A percentile compares a stretch with the other conserved stretches of the same genome.
phyloP scores from a whole-genome alignment of 805 yeast species.

The Alloascoidea africana region DNA sequence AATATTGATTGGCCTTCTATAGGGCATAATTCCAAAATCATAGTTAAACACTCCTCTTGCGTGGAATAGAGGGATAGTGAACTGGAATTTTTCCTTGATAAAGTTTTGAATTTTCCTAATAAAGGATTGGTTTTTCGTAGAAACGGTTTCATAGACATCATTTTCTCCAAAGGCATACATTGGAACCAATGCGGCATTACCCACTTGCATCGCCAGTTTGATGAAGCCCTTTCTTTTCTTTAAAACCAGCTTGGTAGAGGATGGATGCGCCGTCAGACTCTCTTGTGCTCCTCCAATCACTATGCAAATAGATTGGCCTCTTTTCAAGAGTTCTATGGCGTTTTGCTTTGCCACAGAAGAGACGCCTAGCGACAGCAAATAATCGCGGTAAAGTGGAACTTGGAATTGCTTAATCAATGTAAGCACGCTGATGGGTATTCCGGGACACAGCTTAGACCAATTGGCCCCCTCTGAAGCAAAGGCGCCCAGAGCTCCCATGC shows the following conservation, averaged over 20 bases:
- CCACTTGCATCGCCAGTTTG: constrained; percentile 67
- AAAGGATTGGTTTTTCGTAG: constrained; percentile 26
- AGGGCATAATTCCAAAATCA: constrained; percentile 85
- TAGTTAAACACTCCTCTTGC: constrained; percentile 89
- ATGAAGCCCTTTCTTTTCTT: constrained; percentile 79
- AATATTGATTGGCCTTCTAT: constrained; percentile 61
- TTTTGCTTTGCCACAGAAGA: constrained; percentile 72
- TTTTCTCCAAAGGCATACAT: constrained; percentile 86
- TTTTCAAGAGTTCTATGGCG: constrained; percentile 44
- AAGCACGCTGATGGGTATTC: constrained; percentile 62
- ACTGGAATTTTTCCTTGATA: constrained; percentile 59
- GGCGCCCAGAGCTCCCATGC: constrained; percentile 80
- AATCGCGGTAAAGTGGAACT: constrained; percentile 78
- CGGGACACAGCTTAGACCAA: constrained; percentile 61
- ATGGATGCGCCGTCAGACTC: constrained; percentile 50
- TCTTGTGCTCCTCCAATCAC: constrained; percentile 97
- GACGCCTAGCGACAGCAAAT: constrained; percentile 64
- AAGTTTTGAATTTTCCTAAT: constrained; percentile 49
- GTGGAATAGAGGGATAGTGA: constrained; percentile 81
- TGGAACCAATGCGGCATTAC: constrained; percentile 74
- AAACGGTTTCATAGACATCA: constrained; percentile 36
- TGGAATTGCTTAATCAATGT: constrained; percentile 76
- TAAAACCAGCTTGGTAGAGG: constrained; percentile 50
- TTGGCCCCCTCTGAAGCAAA: constrained; percentile 72
- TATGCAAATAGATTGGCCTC: constrained; percentile 66